Evolutionary conservation across 345 rosid genomes (phyloP).

Genomic region (Firmiana major): DNA sequence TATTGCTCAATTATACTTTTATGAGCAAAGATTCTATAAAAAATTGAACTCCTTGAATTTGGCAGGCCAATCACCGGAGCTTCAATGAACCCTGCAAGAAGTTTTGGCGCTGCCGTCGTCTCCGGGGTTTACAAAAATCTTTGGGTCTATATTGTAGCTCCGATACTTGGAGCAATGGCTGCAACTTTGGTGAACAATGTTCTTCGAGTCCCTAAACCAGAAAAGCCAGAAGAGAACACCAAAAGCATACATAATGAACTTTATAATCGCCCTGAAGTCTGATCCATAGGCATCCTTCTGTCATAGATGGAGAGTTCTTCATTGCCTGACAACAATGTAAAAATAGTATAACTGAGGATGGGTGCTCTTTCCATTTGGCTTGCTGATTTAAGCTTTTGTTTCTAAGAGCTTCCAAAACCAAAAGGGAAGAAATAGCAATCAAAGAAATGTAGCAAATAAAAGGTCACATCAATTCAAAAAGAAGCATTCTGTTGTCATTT

Average conservation of each 20-base stretch:
- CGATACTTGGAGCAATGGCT: conserved; percentile 37
- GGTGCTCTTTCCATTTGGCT: not conserved
- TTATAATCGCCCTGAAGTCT: conserved; percentile 4
- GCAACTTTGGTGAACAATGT: conserved; percentile 28
- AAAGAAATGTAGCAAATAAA: not conserved
- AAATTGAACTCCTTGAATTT: not conserved
- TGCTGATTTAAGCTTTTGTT: not conserved
- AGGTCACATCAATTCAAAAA: not conserved
- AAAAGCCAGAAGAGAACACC: conserved; percentile 12
- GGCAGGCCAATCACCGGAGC: conserved; percentile 57
- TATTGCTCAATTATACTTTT: not conserved
- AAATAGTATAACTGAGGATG: not conserved
- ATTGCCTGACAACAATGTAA: not conserved
- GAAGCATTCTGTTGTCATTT: not conserved
- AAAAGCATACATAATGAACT: conserved; percentile 26
- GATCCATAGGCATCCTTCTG: conserved; percentile 23
- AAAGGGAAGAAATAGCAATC: not conserved
- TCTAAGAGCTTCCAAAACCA: not conserved
- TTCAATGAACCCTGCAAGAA: conserved; percentile 58
- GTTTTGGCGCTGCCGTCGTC: conserved; percentile 48
- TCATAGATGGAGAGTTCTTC: not conserved
- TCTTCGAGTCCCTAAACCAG: conserved; percentile 32
- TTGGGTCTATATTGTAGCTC: conserved; percentile 43
- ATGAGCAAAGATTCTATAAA: not conserved
- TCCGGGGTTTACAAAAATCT: conserved; percentile 38